Evolutionary conservation across 768 basidiomycete genomes (phyloP).

Genomic region (Podaxis rugospora): DNA sequence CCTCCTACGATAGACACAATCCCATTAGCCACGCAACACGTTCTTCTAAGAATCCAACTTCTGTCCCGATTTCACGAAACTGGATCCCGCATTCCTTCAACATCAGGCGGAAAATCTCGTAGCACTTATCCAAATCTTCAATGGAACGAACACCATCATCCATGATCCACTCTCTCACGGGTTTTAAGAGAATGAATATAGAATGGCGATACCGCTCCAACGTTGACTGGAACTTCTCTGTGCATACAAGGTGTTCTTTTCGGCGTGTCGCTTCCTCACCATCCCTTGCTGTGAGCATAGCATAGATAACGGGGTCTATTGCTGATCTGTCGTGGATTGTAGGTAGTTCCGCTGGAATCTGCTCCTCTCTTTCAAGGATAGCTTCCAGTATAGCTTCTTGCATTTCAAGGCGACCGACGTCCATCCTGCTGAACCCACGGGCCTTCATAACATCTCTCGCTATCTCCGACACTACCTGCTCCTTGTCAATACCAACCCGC

Average conservation of each 20-base stretch:
- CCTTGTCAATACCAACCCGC: slow-evolving; percentile 31
- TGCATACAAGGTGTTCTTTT: slow-evolving; percentile 28
- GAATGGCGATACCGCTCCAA: slow-evolving; percentile 41
- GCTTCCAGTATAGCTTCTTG: slow-evolving; percentile 58
- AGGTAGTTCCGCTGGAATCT: slow-evolving; percentile 16
- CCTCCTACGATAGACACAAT: neutral
- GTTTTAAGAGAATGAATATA: slow-evolving; percentile 50
- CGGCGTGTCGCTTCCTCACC: slow-evolving; percentile 31
- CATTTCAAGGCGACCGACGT: slow-evolving; percentile 52
- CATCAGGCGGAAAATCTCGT: slow-evolving; percentile 32
- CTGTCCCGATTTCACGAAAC: slow-evolving; percentile 41
- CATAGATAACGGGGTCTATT: slow-evolving; percentile 62
- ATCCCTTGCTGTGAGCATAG: slow-evolving; percentile 39
- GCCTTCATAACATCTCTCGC: slow-evolving; percentile 53
- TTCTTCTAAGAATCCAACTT: slow-evolving; percentile 37
- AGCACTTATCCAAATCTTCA: slow-evolving; percentile 40
- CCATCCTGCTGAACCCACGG: slow-evolving; percentile 48
- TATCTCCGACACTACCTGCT: slow-evolving; percentile 53
- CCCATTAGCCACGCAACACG: slow-evolving; percentile 24
- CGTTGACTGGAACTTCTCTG: slow-evolving; percentile 34
- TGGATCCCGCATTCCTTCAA: slow-evolving; percentile 38
- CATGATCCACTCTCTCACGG: slow-evolving; percentile 53
- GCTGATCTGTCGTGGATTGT: slow-evolving; percentile 54
- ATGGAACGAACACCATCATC: slow-evolving; percentile 61
- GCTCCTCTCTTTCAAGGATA: slow-evolving; percentile 44